Conservation (phyloP, 2,329 filamentous ascomycete species). For the Periconia sp. region DNA sequence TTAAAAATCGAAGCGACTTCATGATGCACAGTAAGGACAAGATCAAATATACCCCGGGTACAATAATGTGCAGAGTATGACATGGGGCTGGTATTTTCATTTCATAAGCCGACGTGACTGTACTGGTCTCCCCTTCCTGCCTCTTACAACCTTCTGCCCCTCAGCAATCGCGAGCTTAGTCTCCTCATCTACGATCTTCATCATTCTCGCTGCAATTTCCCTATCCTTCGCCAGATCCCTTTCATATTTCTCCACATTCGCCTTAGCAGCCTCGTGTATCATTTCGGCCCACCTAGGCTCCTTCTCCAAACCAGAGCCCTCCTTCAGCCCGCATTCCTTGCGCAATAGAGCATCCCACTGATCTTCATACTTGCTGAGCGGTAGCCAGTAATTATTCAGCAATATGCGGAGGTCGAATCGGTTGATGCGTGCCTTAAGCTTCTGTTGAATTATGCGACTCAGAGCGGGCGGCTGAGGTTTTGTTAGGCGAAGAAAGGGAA, state of each 20-base stretch:
- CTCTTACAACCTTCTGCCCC: conserved; percentile 35
- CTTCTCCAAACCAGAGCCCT: conserved; percentile 14
- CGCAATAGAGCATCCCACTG: conserved; percentile 53
- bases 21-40: conserved; percentile 12
- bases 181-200: conserved; percentile 56
- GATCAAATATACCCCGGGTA: conserved; percentile 33
- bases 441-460: conserved; percentile 63
- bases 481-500: conserved; percentile 70
- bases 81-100: conserved; percentile 16
- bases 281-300: conserved; percentile 39
- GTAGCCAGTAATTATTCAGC: conserved; percentile 51
- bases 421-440: conserved; percentile 53
- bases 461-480: conserved; percentile 70
- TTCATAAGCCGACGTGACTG: conserved; percentile 13
- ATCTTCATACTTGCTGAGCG: conserved; percentile 53
- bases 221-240: conserved; percentile 33
- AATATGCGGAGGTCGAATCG: conserved; percentile 48
- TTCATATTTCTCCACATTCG: conserved; percentile 23
- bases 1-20: conserved; percentile 54
- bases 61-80: too few species aligned
- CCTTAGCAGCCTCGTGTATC: conserved; percentile 22
- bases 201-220: conserved; percentile 49
- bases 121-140: conserved; percentile 31
- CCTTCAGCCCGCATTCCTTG: conserved; percentile 25
- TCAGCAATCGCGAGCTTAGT: conserved; percentile 50